Evolutionary conservation across 2,329 filamentous ascomycete genomes (phyloP), one percentile per base, ranked within the genome.

Genomic region (Botrytis pseudocinerea): DNA sequence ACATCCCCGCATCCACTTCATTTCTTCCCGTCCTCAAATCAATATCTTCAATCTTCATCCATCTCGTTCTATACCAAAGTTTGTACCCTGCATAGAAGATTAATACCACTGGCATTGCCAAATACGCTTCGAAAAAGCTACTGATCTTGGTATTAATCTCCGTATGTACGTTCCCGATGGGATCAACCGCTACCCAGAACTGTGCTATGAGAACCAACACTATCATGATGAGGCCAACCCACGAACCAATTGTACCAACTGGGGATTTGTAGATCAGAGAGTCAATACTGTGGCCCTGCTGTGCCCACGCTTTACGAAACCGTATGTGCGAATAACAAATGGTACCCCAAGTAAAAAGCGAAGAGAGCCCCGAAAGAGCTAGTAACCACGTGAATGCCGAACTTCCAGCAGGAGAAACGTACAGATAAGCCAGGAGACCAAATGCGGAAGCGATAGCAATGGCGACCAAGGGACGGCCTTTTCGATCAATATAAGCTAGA

Each of bases 261-360:
- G 86, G 83, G 22, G 89, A 89, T 66, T 82, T 82, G 83, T 90
- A 93, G 2, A 90, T 87, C 12, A 93, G 87, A 78, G 90, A 89
- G 12, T 90, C 87, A 8, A 91, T 79, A 3, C 83, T 85, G 77
- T 87, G 88, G 25, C 89, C 89, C 74, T 91, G 88, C 35, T 83
- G 80, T 42, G 85, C 84, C 93, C 94, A 97, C 20, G 91, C 93
- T 40, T 84, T 84, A 75, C 95, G 93, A 88, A 98, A 98, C 71
- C 94, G 93, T 80, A 98, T 97, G 83, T 98, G 95, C 48, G 92
- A 89, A 40, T 95, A 84, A 82, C 94, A 97, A 82, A 97, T 95
- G 76, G 92, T 92, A 71, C 86, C 88, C 93, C 93, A 95, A 8
- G 92, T 94, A 84, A 95, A 93, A 81, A 94, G 87, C 62, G 87